Evolutionary conservation across 208 protist genomes (phyloP), one percentile per base, ranked within the genome.

Genomic region (Vickermania ingenoplastis): DNA sequence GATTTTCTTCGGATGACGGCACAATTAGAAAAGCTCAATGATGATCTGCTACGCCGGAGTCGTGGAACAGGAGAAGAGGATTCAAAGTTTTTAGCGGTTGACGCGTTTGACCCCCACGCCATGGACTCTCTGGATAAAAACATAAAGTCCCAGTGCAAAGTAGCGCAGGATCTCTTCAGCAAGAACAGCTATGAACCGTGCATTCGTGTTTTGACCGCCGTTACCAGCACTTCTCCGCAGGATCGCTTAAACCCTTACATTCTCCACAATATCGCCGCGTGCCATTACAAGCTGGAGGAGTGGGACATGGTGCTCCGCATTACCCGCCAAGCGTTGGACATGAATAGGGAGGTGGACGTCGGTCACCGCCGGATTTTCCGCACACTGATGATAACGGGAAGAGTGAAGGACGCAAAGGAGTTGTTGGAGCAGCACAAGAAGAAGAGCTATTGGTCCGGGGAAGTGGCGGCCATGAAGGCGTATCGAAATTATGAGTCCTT

Each of bases 1-100:
- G 70, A 84, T 51, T 90, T 90, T 28, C 81, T 86, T 51, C 48
- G 53, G 0, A 29, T 90, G 1, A 69, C 79, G 5, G 66, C 68
- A 21, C 74, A 81, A 28, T 66, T 86, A 22, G 83, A 83, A 31
- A 61, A 61, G 2, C 53, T 82, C 2, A 70, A 58, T 3, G 57
- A 31, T 21, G 71, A 67, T 26, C 51, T 82, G 7, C 48, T 60
- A 24, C 51, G 24, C 4, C 41, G 41, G 28, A 31, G 14, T 3
- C 24, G n/a, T 14, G 21, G 11, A 11, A 61, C 29, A 11, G 64
- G 17, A 26, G 45, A 48, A 26, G 17, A 27, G 21, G 23, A 24
- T 23, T 48, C 27, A 17, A 14, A 41, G n/a, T 29, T n/a, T 17
- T 53, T 67, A 11, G 26, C 53, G 21, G 53, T 66, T 1, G 73